phyloP scores from a whole-genome alignment of 768 basidiomycete species.

The Mycena belliarum region DNA sequence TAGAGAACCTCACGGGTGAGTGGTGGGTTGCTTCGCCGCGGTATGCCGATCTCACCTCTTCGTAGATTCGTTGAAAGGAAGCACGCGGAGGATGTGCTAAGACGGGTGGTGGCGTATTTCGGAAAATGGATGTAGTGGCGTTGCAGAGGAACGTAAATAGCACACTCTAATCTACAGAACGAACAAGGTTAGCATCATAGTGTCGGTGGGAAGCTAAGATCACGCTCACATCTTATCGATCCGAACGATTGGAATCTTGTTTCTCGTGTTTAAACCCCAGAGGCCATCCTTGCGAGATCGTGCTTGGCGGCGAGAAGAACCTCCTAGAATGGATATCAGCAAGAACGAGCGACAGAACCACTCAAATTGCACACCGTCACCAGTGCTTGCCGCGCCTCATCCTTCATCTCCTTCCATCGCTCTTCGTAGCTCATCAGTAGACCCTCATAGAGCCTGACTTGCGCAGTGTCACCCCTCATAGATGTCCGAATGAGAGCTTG shows the following conservation, averaged over 20 bases:
- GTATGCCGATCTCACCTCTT: neutral
- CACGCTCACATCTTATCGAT: constrained; percentile 2
- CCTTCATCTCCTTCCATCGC: constrained; percentile 73
- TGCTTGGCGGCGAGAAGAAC: constrained; percentile 53
- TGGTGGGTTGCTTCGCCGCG: neutral
- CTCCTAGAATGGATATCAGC: constrained; percentile 35
- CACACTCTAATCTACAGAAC: neutral
- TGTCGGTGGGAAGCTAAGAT: neutral
- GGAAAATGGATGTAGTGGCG: constrained; percentile 28
- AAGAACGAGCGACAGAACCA: neutral
- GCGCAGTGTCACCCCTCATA: constrained; percentile 45
- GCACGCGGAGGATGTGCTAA: constrained; percentile 33
- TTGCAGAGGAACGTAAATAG: neutral
- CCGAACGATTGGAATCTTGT: too few relatives aligned
- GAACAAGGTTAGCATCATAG: neutral
- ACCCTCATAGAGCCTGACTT: constrained; percentile 55
- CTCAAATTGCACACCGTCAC: constrained; percentile 47
- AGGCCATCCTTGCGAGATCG: constrained; percentile 52
- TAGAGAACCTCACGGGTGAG: constrained; percentile 38
- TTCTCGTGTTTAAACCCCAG: too few relatives aligned
- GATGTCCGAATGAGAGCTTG: constrained; percentile 58
- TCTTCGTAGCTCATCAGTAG: constrained; percentile 58
- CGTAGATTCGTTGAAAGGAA: constrained; percentile 34
- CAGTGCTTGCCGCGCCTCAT: constrained; percentile 62
- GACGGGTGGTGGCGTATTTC: constrained; percentile 30